These are phyloP conservation scores for Rhytidiadelphus loreus DNA, from an alignment of 225 moss, liverwort and hornwort genomes.

Conservation along the genomic window DNA sequence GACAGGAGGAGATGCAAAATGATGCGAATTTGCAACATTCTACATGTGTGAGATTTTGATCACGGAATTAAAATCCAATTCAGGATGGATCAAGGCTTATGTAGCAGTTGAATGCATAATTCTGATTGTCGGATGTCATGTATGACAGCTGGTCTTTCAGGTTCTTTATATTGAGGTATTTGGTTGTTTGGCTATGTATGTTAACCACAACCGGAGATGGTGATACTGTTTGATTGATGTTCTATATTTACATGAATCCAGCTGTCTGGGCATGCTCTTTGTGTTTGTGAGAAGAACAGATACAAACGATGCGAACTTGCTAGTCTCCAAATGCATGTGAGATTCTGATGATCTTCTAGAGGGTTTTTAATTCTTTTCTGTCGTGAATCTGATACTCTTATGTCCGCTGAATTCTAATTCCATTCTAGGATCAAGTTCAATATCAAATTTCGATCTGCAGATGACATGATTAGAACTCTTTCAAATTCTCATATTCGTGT, in stretches of 20 bases:
- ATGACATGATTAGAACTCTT: neutral
- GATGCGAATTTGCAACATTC: neutral
- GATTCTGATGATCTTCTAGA: neutral
- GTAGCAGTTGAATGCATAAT: neutral
- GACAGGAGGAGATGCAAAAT: neutral
- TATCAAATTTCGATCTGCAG: neutral
- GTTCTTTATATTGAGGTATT: neutral
- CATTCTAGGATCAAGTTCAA: no score
- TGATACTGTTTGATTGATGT: neutral
- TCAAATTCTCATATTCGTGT: neutral
- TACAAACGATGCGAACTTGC: neutral
- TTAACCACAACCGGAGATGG: neutral
- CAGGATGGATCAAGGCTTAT: neutral
- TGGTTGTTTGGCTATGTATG: neutral
- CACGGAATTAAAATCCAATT: neutral
- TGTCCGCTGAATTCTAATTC: neutral
- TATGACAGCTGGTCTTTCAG: neutral
- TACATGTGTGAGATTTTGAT: neutral
- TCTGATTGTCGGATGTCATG: neutral
- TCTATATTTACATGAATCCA: neutral
- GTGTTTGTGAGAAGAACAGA: neutral
- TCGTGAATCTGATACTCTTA: neutral
- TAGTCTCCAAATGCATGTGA: neutral
- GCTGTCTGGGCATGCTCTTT: neutral
- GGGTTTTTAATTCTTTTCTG: neutral